These are phyloP conservation scores for Aspergillus carbonarius DNA, from an alignment of 2,329 filamentous ascomycete species.

Conservation along the genomic window DNA sequence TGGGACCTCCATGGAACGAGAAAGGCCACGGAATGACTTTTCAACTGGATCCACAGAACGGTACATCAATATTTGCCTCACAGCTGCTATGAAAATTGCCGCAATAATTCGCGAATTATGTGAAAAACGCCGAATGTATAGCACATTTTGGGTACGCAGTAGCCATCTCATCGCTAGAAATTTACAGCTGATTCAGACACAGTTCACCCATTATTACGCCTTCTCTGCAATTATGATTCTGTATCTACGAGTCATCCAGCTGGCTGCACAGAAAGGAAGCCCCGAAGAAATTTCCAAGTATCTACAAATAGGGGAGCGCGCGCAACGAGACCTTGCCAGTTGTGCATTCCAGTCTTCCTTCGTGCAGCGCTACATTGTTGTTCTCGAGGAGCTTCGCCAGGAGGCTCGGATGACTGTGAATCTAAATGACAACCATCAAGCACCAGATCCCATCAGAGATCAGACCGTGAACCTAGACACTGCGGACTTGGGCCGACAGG, in stretches of 20 bases:
- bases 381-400: constrained; percentile 39
- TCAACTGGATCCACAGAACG: constrained; percentile 10
- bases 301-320: constrained; percentile 41
- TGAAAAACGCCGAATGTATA: constrained; percentile 38
- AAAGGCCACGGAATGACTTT: constrained; percentile 18
- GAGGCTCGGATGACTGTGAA: constrained; percentile 21
- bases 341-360: constrained; percentile 43
- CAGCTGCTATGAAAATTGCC: constrained; percentile 42
- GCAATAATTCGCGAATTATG: constrained; percentile 42
- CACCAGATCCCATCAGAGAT: no score
- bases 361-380: constrained; percentile 44
- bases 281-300: constrained; percentile 17
- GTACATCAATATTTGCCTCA: constrained; percentile 35
- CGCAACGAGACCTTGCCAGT: constrained; percentile 41
- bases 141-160: constrained; percentile 42
- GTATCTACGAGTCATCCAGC: constrained; percentile 48
- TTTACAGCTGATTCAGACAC: not conserved
- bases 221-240: constrained; percentile 49
- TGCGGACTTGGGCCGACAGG: not conserved
- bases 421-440: not conserved
- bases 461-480: no score
- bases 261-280: constrained; percentile 27
- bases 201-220: constrained; percentile 43
- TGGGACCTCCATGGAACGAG: constrained; percentile 9
- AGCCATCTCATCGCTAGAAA: constrained; percentile 26